Evolutionary conservation across 371 early-diverging fungal genomes (phyloP), one percentile per base, ranked within the genome.

Genomic region (Lichtheimia corymbifera): DNA sequence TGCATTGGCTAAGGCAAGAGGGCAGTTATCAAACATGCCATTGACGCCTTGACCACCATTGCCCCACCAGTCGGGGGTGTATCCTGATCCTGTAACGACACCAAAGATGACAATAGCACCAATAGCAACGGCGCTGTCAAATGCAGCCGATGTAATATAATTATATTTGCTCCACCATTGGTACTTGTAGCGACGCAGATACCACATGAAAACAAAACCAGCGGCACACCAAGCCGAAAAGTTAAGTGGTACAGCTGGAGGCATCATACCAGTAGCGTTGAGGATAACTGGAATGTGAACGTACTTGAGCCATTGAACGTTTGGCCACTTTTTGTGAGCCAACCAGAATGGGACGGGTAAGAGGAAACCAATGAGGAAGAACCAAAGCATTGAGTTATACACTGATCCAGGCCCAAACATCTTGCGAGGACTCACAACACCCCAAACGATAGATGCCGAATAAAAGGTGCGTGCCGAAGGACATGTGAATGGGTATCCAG

Each of bases 161-260:
- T 85, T 88, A 67, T 89, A 90, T 30, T 85, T 76, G 45, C 72
- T 61, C 83, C 89, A 92, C 91, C 91, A 91, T 1, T 76, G 73
- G 28, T 73, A 62, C 6, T 69, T 69, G 56, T 86, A 83, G 56
- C 73, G 72, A 62, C 80, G 82, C 11, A 87, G 41, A 28, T 70
- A 74, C 66, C 65, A 88, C 77, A 88, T 87, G 65, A 88, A 90
- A 14, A 90, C 42, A 65, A 88, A 84, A 53, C 87, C 88, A 15
- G 79, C 65, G 20, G 67, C 58, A 55, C 83, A 86, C 89, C 90
- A 89, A 61, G 83, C 84, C 53, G 85, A 74, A 64, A 76, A 80
- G 63, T 80, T 80, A 55, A 77, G 55, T 41, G 86, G 83, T 9
- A 80, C 68, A 49, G 79, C 88, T 40, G 89, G 89, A 54, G 89